These are phyloP conservation scores for Malassezia globosa DNA, from an alignment of 1,284 basidiomycete genomes.

Conservation along the genomic window DNA sequence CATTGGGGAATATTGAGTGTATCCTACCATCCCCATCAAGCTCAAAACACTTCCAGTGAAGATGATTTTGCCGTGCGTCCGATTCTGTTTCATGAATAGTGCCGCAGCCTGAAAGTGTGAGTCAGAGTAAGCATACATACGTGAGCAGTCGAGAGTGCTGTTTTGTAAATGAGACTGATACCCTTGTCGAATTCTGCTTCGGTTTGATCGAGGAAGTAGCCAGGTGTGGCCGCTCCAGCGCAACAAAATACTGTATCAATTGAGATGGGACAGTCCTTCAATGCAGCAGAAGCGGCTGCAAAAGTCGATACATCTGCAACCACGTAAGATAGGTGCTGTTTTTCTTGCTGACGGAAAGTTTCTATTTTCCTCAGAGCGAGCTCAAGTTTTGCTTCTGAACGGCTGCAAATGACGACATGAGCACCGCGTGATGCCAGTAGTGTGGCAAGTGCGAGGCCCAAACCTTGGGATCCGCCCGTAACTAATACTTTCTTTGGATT, in stretches of 20 bases:
- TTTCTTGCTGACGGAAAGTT: conserved; percentile 14
- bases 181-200: conserved; percentile 54
- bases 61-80: conserved; percentile 59
- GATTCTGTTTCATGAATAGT: conserved; percentile 1
- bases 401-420: conserved; percentile 68
- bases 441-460: conserved; percentile 63
- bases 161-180: conserved; percentile 51
- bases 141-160: conserved; percentile 63
- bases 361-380: conserved; percentile 55
- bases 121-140: conserved; percentile 50
- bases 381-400: conserved; percentile 57
- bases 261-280: conserved; percentile 43
- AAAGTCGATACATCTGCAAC: conserved; percentile 40
- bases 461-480: conserved; percentile 68
- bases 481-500: conserved; percentile 50
- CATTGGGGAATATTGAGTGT: conserved; percentile 70
- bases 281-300: conserved; percentile 22
- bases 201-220: conserved; percentile 62
- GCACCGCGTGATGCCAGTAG: conserved; percentile 63
- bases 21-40: conserved; percentile 71
- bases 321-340: conserved; percentile 23
- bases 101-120: not conserved
- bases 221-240: conserved; percentile 60
- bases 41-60: conserved; percentile 73
- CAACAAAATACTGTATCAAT: conserved; percentile 66